These are phyloP conservation scores for Austropuccinia psidii DNA, from an alignment of 1,284 basidiomycete species.

Conservation along the genomic window DNA sequence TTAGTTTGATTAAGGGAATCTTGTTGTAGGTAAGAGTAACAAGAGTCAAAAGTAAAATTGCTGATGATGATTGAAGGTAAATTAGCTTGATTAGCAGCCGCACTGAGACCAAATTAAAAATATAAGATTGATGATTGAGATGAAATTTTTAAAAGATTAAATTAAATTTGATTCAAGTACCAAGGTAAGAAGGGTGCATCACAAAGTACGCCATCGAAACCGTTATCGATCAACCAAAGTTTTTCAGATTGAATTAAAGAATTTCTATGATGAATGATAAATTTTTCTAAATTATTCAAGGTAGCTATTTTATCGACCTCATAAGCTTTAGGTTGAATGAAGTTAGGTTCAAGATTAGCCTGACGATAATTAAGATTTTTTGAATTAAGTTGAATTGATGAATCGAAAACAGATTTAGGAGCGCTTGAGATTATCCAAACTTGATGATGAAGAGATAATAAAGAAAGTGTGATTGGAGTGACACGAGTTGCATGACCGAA, in stretches of 20 bases:
- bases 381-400: slow-evolving; percentile 33
- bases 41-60: slow-evolving; percentile 73
- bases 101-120: slow-evolving; percentile 50
- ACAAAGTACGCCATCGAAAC: slow-evolving; percentile 60
- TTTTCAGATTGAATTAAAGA: slow-evolving; percentile 56
- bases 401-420: slow-evolving; percentile 41
- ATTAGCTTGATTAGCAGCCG: slow-evolving; percentile 59
- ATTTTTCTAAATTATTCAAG: slow-evolving; percentile 52
- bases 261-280: slow-evolving; percentile 49
- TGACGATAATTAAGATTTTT: slow-evolving; percentile 39
- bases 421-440: slow-evolving; percentile 45
- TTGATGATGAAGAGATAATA: slow-evolving; percentile 41
- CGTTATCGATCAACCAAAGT: slow-evolving; percentile 55
- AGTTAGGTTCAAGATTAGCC: slow-evolving; percentile 43
- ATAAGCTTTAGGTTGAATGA: slow-evolving; percentile 46
- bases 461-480: slow-evolving; percentile 40
- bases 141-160: background rate
- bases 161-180: slow-evolving; percentile 49
- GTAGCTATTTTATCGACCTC: slow-evolving; percentile 62
- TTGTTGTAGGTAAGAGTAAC: slow-evolving; percentile 60
- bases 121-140: background rate
- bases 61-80: slow-evolving; percentile 64
- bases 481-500: slow-evolving; percentile 43
- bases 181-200: slow-evolving; percentile 70
- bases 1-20: slow-evolving; percentile 45